These are phyloP conservation scores for Tylopilus intermedius DNA, from an alignment of 768 basidiomycete species.

Conservation along the genomic window DNA sequence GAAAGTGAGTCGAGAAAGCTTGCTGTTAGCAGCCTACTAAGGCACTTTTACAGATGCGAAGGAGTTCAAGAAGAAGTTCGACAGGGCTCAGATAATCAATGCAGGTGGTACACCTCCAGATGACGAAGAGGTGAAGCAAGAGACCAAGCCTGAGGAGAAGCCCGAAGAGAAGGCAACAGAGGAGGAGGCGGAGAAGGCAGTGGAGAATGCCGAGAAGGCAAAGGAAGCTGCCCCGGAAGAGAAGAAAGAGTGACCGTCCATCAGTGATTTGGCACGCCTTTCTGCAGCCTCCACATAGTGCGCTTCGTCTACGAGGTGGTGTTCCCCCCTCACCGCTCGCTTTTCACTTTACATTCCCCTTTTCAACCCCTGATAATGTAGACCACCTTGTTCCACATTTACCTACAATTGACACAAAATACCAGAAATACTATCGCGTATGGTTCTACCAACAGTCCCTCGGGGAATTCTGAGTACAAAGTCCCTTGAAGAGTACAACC, in stretches of 20 bases:
- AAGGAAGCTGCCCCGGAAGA: slow-evolving; percentile 27
- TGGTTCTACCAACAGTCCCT: background rate
- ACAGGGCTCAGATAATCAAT: slow-evolving; percentile 75
- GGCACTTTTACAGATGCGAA: slow-evolving; percentile 56
- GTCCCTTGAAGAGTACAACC: background rate
- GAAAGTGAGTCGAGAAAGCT: slow-evolving; percentile 66
- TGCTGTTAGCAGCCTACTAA: background rate
- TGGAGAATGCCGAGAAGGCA: slow-evolving; percentile 34
- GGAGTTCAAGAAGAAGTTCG: slow-evolving; percentile 87
- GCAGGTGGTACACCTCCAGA: slow-evolving; percentile 26
- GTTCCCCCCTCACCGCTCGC: background rate
- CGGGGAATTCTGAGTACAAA: background rate
- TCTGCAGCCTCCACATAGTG: slow-evolving; percentile 6
- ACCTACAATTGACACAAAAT: slow-evolving; percentile 27
- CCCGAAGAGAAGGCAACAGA: slow-evolving; percentile 17
- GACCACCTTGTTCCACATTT: slow-evolving; percentile 24
- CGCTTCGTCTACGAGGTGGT: slow-evolving; percentile 3
- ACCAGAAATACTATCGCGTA: slow-evolving; percentile 16
- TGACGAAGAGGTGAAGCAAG: slow-evolving; percentile 21
- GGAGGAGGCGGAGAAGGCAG: slow-evolving; percentile 29
- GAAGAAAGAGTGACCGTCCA: slow-evolving; percentile 25
- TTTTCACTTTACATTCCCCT: slow-evolving; percentile 11
- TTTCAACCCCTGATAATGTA: slow-evolving; percentile 25
- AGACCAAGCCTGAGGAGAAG: slow-evolving; percentile 27
- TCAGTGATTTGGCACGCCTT: background rate